phyloP scores from a whole-genome alignment of 257 asterid genomes.

The Perilla frutescens region DNA sequence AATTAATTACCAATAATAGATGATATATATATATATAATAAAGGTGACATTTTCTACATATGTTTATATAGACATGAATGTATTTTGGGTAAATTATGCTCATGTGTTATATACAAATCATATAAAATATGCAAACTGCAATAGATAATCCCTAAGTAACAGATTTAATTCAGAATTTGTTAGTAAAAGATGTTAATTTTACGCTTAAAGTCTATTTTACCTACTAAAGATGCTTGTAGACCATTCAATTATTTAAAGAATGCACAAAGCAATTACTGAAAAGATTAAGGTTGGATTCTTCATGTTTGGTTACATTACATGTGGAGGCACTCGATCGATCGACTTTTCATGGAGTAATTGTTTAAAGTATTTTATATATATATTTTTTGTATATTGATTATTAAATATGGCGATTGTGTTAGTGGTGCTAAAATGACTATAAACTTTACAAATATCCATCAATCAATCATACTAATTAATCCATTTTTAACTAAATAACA shows the following conservation, averaged over 20 bases:
- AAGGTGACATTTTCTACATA: too few relatives aligned
- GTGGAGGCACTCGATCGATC: not conserved
- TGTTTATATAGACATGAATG: too few relatives aligned
- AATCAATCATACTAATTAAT: not conserved
- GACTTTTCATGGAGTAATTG: not conserved
- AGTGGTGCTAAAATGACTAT: not conserved
- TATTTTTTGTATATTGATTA: too few relatives aligned
- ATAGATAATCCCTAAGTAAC: too few relatives aligned
- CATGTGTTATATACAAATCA: too few relatives aligned
- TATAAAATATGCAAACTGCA: too few relatives aligned
- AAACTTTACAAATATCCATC: slow-evolving; percentile 6
- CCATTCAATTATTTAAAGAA: not conserved
- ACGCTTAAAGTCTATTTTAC: not conserved
- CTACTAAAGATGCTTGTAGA: not conserved
- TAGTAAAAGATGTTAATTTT: too few relatives aligned
- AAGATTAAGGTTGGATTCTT: slow-evolving; percentile 3
- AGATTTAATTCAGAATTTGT: too few relatives aligned
- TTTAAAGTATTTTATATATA: not conserved
- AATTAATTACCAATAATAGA: too few relatives aligned
- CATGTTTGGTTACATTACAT: not conserved
- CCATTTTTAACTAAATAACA: not conserved
- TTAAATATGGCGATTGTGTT: not conserved
- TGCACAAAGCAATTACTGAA: not conserved
- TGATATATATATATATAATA: too few relatives aligned
- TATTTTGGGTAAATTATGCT: too few relatives aligned